Base-by-base conservation (phyloP, 1,284 basidiomycete species). In the Puccinia triticina region DNA sequence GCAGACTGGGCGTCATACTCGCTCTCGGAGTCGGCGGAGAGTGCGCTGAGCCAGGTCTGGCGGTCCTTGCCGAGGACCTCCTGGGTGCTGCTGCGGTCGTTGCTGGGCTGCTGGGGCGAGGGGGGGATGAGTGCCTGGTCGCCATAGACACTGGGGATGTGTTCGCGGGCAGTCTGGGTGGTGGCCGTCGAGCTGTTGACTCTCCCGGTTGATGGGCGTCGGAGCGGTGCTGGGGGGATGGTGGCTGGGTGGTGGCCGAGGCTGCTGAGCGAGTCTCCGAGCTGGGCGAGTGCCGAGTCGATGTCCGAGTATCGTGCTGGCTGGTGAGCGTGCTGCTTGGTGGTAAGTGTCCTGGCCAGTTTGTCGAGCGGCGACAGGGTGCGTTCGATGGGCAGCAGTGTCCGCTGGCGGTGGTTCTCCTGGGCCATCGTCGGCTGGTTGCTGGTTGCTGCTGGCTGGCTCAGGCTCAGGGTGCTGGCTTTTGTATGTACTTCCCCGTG, bases 361-460 rank as follows among this genome's bases (percentile, higher is more conserved):
- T 59, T 64, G 43, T 77, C 76, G 40, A 77, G 61, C 26, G 76
- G 76, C 5, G 76, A 77, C 8, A 77, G 75, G 8, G 53, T 75
- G 23, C 50, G n/a, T 23, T 75, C 73, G 55, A 75, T 57, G 23
- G n/a, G 23, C 23, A 57, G 21, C n/a, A n/a, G n/a, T n/a, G n/a
- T n/a, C n/a, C n/a, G n/a, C n/a, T n/a, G n/a, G n/a, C n/a, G n/a
- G n/a, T n/a, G n/a, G n/a, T n/a, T n/a, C n/a, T n/a, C n/a, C n/a
- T n/a, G n/a, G n/a, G n/a, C n/a, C n/a, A n/a, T n/a, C n/a, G n/a
- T n/a, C n/a, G n/a, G n/a, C n/a, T n/a, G n/a, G n/a, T n/a, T n/a
- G n/a, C n/a, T n/a, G n/a, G n/a, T n/a, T n/a, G n/a, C n/a, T n/a
- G n/a, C n/a, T n/a, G n/a, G n/a, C n/a, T n/a, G n/a, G n/a, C n/a